Evolutionary conservation across 129 eudicot genomes (phyloP).

Genomic region (Silybum marianum): DNA sequence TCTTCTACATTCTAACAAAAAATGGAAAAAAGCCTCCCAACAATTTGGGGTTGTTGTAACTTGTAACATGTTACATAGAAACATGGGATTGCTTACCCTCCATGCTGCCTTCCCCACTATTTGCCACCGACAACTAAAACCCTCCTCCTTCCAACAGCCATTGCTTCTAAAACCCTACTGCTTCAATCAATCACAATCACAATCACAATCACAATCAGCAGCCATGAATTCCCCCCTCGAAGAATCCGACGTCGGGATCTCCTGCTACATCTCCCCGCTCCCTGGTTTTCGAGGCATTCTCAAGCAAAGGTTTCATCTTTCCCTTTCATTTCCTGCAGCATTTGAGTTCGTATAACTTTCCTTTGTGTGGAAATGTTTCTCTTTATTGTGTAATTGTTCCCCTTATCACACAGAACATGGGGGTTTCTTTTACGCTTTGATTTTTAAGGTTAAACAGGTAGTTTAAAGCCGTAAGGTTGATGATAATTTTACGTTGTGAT

Average conservation of each 20-base stretch:
- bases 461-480: neutral
- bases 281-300: constrained; percentile 93
- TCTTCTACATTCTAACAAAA: neutral
- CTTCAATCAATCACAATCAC: constrained; percentile 10
- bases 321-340: neutral
- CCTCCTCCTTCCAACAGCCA: constrained; percentile 11
- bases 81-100: constrained; percentile 21
- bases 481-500: neutral
- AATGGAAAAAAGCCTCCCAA: neutral
- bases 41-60: constrained; percentile 3
- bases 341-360: neutral
- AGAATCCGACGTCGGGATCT: constrained; percentile 84
- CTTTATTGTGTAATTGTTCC: neutral
- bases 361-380: neutral
- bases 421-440: neutral
- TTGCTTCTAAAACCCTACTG: constrained; percentile 19
- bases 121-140: constrained; percentile 18
- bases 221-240: constrained; percentile 45
- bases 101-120: neutral
- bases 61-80: neutral
- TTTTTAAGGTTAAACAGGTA: neutral
- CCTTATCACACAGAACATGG: neutral
- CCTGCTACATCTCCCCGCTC: constrained; percentile 79
- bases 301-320: constrained; percentile 66
- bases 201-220: constrained; percentile 8